These are phyloP conservation scores for Debaryomyces fabryi DNA, from an alignment of 1,139 yeast genomes.

Conservation along the genomic window DNA sequence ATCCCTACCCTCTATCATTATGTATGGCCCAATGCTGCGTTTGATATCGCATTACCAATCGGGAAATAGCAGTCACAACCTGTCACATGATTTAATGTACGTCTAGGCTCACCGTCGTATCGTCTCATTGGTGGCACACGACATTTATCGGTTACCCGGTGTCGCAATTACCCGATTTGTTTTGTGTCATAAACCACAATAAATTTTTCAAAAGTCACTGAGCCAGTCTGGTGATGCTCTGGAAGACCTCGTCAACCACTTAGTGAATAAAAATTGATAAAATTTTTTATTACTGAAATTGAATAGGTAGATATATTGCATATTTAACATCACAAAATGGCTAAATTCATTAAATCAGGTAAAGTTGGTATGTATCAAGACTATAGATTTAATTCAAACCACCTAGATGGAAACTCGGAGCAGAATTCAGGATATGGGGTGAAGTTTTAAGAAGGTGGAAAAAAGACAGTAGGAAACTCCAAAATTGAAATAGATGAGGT, in stretches of 20 bases:
- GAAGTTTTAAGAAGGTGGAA: neutral
- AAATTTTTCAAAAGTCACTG: constrained; percentile 6
- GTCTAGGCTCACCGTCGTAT: neutral
- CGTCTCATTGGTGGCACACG: neutral
- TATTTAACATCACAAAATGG: constrained; percentile 55
- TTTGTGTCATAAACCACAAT: constrained; percentile 1
- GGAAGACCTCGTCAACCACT: constrained; percentile 6
- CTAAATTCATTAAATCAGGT: constrained; percentile 99
- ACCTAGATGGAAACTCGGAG: constrained; percentile 2
- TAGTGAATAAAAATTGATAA: constrained; percentile 9
- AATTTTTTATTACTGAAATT: constrained; percentile 12
- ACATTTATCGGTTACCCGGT: constrained; percentile 4
- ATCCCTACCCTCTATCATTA: neutral
- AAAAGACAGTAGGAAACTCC: neutral
- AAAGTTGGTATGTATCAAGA: constrained; percentile 86
- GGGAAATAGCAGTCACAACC: neutral
- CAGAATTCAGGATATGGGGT: neutral
- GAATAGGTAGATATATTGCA: constrained; percentile 12
- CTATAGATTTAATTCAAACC: neutral
- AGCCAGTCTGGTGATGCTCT: constrained; percentile 7
- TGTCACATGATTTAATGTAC: neutral
- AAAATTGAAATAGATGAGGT: neutral
- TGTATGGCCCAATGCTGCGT: neutral
- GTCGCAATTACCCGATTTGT: constrained; percentile 1
- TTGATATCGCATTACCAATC: neutral